These are phyloP conservation scores for Wallacemonas sp. DNA, from an alignment of 208 protist genomes.

Conservation along the genomic window DNA sequence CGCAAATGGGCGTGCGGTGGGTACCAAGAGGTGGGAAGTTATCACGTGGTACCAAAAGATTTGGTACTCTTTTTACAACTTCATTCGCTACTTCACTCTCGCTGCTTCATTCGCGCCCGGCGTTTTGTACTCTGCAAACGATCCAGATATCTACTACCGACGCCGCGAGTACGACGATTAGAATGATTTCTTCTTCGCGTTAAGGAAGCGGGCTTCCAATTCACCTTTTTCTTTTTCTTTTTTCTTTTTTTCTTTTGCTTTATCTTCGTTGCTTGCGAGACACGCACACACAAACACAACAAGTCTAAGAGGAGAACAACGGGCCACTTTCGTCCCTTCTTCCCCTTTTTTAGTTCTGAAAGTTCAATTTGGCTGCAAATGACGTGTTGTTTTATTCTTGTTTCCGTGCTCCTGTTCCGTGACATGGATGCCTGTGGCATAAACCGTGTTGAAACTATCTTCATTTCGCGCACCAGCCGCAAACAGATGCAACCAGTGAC, in stretches of 20 bases:
- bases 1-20: not conserved
- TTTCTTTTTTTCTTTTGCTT: not conserved
- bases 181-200: not conserved
- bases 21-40: not conserved
- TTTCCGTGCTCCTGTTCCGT: not conserved
- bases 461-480: not conserved
- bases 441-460: not conserved
- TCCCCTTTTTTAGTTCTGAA: not conserved
- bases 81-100: constrained; percentile 1
- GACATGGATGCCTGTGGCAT: too few relatives aligned
- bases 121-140: constrained; percentile 5
- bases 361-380: too few relatives aligned
- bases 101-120: constrained; percentile 4
- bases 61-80: constrained; percentile 6
- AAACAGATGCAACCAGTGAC: constrained; percentile 4
- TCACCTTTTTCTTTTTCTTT: not conserved
- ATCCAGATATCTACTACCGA: constrained; percentile 8
- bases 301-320: not conserved
- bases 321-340: not conserved
- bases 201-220: not conserved
- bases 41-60: constrained; percentile 9
- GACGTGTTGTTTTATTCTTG: not conserved
- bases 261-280: not conserved
- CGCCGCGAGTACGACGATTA: constrained; percentile 6
- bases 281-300: not conserved